Evolutionary conservation across 2,329 filamentous ascomycete species (phyloP), one percentile per base, ranked within the genome.

Genomic region (Xylariaceae sp.): DNA sequence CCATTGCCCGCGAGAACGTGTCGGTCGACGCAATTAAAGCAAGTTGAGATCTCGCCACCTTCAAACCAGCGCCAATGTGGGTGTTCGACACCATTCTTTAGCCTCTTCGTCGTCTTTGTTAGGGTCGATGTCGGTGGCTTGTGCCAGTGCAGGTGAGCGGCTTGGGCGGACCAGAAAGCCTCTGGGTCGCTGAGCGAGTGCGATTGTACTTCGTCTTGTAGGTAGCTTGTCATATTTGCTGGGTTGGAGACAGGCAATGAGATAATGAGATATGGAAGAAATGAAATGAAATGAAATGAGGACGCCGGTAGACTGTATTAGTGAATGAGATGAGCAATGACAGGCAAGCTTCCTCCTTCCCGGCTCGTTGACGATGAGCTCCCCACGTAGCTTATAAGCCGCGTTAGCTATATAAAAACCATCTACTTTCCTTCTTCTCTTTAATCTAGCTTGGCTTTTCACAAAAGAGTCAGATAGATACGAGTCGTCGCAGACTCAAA

Each of bases 51-150:
- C 76, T 95, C 87, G 61, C 93, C 94, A 61, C 87, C 91, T 0
- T 90, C 85, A 66, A 96, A 97, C 94, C 94, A 98, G 61, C 86
- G 84, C 92, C 93, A 97, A 69, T 89, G 87, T 37, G 86, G 82
- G 70, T 96, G 87, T 14, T 79, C 78, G n/a, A 79, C 75, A 53
- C 87, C 87, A 62, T 76, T 83, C 50, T 79, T 74, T 3, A 95
- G 78, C 6, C 78, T 84, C 74, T 90, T 93, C 44, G 81, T 85
- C 17, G 79, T 82, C 34, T 76, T 78, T 3, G 77, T 76, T 19
- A 96, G 81, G 0, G 85, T 83, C 0, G 81, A 78, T 11, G 82
- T 82, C 6, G 93, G 93, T 52, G 84, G 82, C 69, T 86, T 88
- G 75, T 96, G 89, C 93, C 93, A 97, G 73, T 89, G 77, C 3